Base-by-base conservation (phyloP, 2,329 filamentous ascomycete species). In the Coniosporium tulheliwenetii region DNA sequence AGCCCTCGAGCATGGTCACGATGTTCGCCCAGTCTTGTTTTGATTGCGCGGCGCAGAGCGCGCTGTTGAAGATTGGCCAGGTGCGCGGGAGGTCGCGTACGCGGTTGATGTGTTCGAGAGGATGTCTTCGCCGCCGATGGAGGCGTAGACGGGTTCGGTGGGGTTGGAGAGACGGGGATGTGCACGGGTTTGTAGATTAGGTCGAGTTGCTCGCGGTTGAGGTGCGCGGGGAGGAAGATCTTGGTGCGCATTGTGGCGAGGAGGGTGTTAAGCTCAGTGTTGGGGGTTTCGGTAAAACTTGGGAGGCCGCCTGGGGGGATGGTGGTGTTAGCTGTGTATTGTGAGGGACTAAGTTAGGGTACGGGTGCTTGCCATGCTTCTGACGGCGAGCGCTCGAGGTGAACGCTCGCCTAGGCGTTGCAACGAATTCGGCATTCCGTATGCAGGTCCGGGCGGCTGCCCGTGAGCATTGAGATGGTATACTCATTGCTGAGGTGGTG, bases 171-270 rank as follows among this genome's bases (percentile, higher is more conserved):
- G 59, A 33, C 57, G 56, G 36, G 50, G n/a, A 53, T 52, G 52
- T 62, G 54, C 31, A 61, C 58, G 13, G 54, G 44, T 37, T 52
- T 50, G 54, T 60, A 67, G 46, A 69, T 60, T 29, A 69, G 58
- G 43, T 57, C 52, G 29, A 55, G 49, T 46, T 69, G 63, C 33
- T 55, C 53, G 12, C 49, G 45, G 43, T 54, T 59, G 40, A 70
- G 58, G 49, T 65, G 37, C 37, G 51, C 49, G 10, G 66, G 66
- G 15, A 69, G 56, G 43, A 69, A 58, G 47, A 68, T 50, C 39
- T 62, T 61, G 37, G 52, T 54, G 45, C 66, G 65, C 40, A 67
- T 51, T 8, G 46, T 54, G 5, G 52, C 46, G 43, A 70, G 61
- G 31, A 64, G 45, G 14, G 49, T 39, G 39, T 63, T 52, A 41